Evolutionary conservation across 2,329 filamentous ascomycete genomes (phyloP), one percentile per base, ranked within the genome.

Genomic region (Gyromitra esculenta): DNA sequence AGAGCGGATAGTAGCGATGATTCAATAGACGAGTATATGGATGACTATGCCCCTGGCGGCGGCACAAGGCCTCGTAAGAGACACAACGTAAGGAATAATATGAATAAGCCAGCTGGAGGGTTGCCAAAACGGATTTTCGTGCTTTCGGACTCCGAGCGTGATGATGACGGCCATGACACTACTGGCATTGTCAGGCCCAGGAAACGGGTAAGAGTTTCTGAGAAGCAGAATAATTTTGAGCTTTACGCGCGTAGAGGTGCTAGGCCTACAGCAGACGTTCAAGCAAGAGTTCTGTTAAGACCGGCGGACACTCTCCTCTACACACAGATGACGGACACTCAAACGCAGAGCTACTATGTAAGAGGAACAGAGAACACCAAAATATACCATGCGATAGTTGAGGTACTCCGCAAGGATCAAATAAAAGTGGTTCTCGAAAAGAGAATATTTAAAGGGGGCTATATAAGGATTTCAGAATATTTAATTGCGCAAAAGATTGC

Each of bases 101-200:
- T 21, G 11, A 3, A 35, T 8, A 67, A 56, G 5, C 8, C 25
- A 13, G 5, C 13, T 18, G 11, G 5, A n/a, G 50, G 52, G 39
- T 1, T n/a, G 41, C n/a, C 41, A 2, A 75, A 71, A 59, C 65
- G 66, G 6, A 43, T 75, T 39, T 71, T 64, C 25, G 39, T 35
- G n/a, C 25, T 15, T 15, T 75, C 72, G 3, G 66, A 71, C 43
- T 75, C 72, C 2, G 72, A 75, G 18, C 31, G 31, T 2, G 72
- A 70, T 15, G 2, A 18, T 15, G 59, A 59, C 5, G 64, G 52
- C 1, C 52, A 70, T 31, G 72, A 70, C 13, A 37, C 56, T n/a
- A 63, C 35, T 11, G 64, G 72, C 13, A 18, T 7, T 21, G 18
- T 5, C 11, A 69, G 72, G 18, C 11, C 13, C 5, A 39, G 11